Percentiles rank a stretch among this genome's conserved stretches.
Conservation (phyloP, 306 rosid genomes). For the Elaeagnus macrophylla region DNA sequence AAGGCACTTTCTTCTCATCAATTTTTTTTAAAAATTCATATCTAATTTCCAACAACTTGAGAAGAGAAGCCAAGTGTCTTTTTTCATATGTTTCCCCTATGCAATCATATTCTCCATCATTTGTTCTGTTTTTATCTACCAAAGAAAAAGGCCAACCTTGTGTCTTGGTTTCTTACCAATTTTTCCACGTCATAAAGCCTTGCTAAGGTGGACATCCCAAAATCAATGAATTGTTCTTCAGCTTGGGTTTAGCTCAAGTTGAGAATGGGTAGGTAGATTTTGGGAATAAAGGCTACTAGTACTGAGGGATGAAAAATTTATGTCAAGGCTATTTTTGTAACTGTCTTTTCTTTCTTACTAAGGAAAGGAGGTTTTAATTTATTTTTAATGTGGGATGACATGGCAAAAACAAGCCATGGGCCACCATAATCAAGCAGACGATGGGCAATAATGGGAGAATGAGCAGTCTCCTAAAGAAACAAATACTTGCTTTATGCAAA, state of each 20-base stretch:
- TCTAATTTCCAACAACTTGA: no score
- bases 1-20: no score
- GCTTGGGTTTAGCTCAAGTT: not conserved
- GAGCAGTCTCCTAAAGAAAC: constrained; percentile 37
- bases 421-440: constrained; percentile 43
- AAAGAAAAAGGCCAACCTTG: constrained; percentile 30
- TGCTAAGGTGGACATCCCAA: constrained; percentile 9
- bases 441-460: constrained; percentile 5
- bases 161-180: constrained; percentile 26
- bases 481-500: constrained; percentile 60
- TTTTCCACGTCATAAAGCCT: constrained; percentile 35
- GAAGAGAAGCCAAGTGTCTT: constrained; percentile 87
- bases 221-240: not conserved
- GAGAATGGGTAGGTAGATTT: not conserved
- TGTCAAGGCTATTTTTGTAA: constrained; percentile 32
- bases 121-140: constrained; percentile 40
- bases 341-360: constrained; percentile 54
- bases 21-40: no score
- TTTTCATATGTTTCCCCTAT: constrained; percentile 25
- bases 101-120: constrained; percentile 26
- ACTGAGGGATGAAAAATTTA: not conserved
- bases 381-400: constrained; percentile 19
- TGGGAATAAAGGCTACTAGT: no score
- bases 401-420: constrained; percentile 25
- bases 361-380: constrained; percentile 40